These are phyloP conservation scores for Volvariella volvacea DNA, from an alignment of 1,284 basidiomycete species.

Conservation along the genomic window DNA sequence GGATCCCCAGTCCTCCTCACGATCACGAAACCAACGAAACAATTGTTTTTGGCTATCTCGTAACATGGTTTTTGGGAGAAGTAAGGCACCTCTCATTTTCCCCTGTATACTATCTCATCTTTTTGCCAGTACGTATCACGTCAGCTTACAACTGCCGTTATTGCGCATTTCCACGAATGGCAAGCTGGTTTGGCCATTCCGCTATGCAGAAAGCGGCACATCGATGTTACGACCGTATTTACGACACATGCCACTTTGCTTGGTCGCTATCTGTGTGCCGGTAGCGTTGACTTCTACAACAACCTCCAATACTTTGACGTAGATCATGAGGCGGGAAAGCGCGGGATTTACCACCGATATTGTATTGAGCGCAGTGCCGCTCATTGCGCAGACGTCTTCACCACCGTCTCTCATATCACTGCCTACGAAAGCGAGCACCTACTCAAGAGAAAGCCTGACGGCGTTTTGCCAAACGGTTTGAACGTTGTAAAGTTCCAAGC, in stretches of 20 bases:
- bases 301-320: slow-evolving; percentile 99
- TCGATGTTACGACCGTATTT: slow-evolving; percentile 97
- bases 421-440: slow-evolving; percentile 96
- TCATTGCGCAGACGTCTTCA: slow-evolving; percentile 97
- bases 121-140: slow-evolving; percentile 66
- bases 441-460: slow-evolving; percentile 96
- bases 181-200: slow-evolving; percentile 97
- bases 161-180: slow-evolving; percentile 99
- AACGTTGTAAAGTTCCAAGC: slow-evolving; percentile 95
- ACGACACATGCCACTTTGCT: slow-evolving; percentile 98
- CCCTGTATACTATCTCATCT: slow-evolving; percentile 11
- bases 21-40: slow-evolving; percentile 99
- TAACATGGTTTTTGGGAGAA: slow-evolving; percentile 99
- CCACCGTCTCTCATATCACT: slow-evolving; percentile 96
- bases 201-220: slow-evolving; percentile 91
- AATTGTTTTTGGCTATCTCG: slow-evolving; percentile 98
- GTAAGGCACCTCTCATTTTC: slow-evolving; percentile 36
- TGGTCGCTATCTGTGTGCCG: slow-evolving; percentile 96
- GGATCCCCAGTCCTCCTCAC: slow-evolving; percentile 92
- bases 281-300: slow-evolving; percentile 98
- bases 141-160: slow-evolving; percentile 77
- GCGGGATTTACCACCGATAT: slow-evolving; percentile 89
- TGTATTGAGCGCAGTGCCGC: slow-evolving; percentile 94
- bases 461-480: slow-evolving; percentile 95
- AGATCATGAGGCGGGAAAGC: slow-evolving; percentile 97